Evolutionary conservation across 2,329 filamentous ascomycete species (phyloP), one percentile per base, ranked within the genome.

Genomic region (Drechmeria coniospora): DNA sequence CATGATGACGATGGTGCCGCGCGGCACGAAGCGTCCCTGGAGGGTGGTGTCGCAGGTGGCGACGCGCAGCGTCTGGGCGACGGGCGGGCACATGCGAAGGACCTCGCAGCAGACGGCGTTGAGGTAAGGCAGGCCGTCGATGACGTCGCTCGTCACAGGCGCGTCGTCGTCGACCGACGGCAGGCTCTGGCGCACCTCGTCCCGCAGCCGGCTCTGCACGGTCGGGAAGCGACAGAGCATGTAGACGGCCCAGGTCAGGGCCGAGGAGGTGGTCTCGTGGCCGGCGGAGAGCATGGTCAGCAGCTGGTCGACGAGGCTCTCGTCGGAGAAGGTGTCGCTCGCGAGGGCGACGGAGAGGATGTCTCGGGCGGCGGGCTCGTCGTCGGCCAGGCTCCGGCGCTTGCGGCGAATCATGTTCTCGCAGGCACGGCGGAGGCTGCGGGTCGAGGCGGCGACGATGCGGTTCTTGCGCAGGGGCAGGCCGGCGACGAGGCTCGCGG

Each of bases 61-160:
- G 23, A 50, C 47, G 3, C 52, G 44, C 3, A 52, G 37, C 0
- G 43, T 43, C 12, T 44, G 43, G 4, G 50, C 45, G 5, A 46
- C 53, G 2, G 58, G 56, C 4, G 54, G 42, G 32, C 51, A 53
- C 13, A 55, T 43, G 0, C 61, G 50, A 8, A 64, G 36, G 1
- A 56, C 46, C 36, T 65, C 61, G 32, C 45, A 57, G 38, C 49
- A 51, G 13, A 63, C 50, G 16, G 54, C 55, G 29, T 57, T 49
- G 5, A 62, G 38, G 34, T 57, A 61, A 0, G 32, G 30, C 22
- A 37, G 14, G 12, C 23, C 23, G 27, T 36, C 32, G 15, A 36
- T 32, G n/a, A 30, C 28, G 12, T 26, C 14, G 26, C 25, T 33
- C 3, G 27, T 27, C 7, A 31, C n/a, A 9, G 21, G 26, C 8